These are phyloP conservation scores for Gossypium herbaceum DNA, from an alignment of 345 rosid species.

Conservation along the genomic window DNA sequence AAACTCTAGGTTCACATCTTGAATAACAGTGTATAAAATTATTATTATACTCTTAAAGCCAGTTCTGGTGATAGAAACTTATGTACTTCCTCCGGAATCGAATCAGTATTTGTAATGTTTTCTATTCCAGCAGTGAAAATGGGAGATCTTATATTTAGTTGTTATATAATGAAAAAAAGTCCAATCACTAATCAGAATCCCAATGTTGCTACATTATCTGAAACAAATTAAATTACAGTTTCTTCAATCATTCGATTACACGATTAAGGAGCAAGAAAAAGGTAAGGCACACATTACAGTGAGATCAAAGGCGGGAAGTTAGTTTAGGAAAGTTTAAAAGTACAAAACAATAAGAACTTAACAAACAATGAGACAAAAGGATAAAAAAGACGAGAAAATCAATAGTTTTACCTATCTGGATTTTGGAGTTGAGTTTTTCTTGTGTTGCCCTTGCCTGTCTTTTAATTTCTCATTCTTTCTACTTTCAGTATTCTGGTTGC, in stretches of 20 bases:
- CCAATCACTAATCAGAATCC: not conserved
- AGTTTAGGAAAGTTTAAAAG: not conserved
- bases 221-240: not conserved
- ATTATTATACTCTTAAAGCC: too few relatives aligned
- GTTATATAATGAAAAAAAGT: not conserved
- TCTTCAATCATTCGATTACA: not conserved
- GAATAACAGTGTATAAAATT: too few relatives aligned
- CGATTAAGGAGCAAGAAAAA: not conserved
- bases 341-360: constrained; percentile 19
- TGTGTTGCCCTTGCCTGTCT: constrained; percentile 54
- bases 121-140: not conserved
- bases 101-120: too few relatives aligned
- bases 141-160: not conserved
- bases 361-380: not conserved
- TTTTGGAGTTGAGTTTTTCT: constrained; percentile 47
- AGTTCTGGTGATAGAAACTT: too few relatives aligned
- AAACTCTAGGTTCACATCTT: too few relatives aligned
- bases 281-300: constrained; percentile 15
- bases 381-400: not conserved
- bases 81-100: too few relatives aligned
- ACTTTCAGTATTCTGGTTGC: constrained; percentile 51
- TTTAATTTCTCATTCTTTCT: constrained; percentile 56
- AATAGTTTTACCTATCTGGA: constrained; percentile 33
- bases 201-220: not conserved
- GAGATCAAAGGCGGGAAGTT: constrained; percentile 13